Base-by-base conservation (phyloP, 2,329 filamentous ascomycete species). In the Pseudocercospora pini-densiflorae region DNA sequence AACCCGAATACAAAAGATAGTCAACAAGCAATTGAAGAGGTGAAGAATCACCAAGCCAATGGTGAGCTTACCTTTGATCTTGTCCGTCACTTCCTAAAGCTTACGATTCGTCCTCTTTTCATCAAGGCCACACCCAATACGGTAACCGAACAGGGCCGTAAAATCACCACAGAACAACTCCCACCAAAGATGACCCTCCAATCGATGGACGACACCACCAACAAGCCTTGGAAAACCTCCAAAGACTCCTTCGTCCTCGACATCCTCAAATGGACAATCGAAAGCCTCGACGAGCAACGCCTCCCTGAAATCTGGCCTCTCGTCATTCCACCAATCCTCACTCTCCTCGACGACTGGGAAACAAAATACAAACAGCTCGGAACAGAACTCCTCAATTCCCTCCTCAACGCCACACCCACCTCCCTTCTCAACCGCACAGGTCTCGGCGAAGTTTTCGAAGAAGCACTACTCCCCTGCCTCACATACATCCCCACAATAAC, bases 401-500 rank as follows among this genome's bases (percentile, higher is more conserved):
- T 94, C 64, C 82, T 93, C 45, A 68, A 76, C 10, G 84, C 81
- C 59, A 86, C 87, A 51, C 84, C 87, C 0, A 69, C 79, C 1
- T 74, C 78, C 4, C 81, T 90, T 1, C 82, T 94, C 53, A 77
- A 77, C 12, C 82, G 83, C 54, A 91, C 88, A 0, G 91, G 91
- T 0, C 86, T 94, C 7, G 86, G 85, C 23, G 80, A 84, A 14
- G 85, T 94, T 27, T 90, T 94, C 67, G 86, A 90, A 73, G 86
- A 92, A 21, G 86, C 89, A 2, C 79, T 92, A 1, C 85, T 89
- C 70, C 91, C 92, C 0, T 88, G 89, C 40, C 84, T 97, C n/a
- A 84, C 90, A 7, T 92, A 89, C 72, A 83, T 97, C 5, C 94
- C 94, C 0, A 88, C 85, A 12, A 81, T 97, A 49, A 97, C 92